These are phyloP conservation scores for Rhizopus stolonifer DNA, from an alignment of 371 early-diverging fungal species.

Conservation along the genomic window DNA sequence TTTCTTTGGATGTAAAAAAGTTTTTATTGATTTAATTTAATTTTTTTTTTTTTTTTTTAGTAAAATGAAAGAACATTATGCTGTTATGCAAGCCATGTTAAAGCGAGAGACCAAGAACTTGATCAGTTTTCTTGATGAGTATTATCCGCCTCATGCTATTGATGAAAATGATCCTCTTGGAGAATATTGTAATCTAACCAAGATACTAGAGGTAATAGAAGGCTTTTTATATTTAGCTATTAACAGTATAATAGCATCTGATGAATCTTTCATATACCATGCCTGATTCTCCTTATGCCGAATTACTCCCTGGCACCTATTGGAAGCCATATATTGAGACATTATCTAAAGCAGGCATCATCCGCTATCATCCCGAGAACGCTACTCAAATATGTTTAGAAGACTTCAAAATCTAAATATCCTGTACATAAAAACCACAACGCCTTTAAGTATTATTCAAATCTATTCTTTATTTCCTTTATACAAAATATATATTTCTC, in stretches of 20 bases:
- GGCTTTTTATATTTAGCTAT: neutral
- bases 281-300: conserved; percentile 50
- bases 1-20: too few relatives aligned
- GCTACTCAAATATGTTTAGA: conserved; percentile 39
- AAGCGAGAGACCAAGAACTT: conserved; percentile 31
- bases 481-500: too few relatives aligned
- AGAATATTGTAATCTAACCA: conserved; percentile 32
- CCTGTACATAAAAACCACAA: neutral
- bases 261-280: conserved; percentile 52
- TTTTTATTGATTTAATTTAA: neutral
- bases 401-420: conserved; percentile 32
- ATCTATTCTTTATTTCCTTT: too few relatives aligned
- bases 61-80: conserved; percentile 12
- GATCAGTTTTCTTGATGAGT: conserved; percentile 41
- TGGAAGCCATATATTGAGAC: conserved; percentile 61
- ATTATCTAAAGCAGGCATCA: conserved; percentile 53
- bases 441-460: neutral
- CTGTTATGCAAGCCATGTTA: conserved; percentile 3
- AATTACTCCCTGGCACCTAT: conserved; percentile 41
- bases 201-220: conserved; percentile 31
- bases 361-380: conserved; percentile 55
- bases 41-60: neutral
- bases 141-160: conserved; percentile 46
- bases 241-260: conserved; percentile 24
- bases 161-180: conserved; percentile 37